These are phyloP conservation scores for Ulmus americana DNA, from an alignment of 331 rosid species.

Conservation along the genomic window DNA sequence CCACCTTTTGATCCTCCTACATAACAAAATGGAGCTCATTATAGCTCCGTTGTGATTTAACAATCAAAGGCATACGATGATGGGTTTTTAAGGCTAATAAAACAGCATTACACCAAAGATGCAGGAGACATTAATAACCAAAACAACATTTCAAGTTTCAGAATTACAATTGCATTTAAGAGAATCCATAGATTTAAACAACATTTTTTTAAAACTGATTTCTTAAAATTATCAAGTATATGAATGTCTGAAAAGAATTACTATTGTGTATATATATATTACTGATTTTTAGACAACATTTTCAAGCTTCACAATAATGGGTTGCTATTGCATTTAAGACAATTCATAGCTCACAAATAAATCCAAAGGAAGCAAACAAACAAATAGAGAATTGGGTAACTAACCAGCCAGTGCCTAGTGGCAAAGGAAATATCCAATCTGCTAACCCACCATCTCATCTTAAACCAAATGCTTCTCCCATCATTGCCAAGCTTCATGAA, in stretches of 20 bases:
- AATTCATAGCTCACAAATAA: not conserved
- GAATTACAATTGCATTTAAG: too few species aligned
- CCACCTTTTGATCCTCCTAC: conserved; percentile 82
- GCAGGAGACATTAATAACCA: too few species aligned
- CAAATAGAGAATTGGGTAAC: conserved; percentile 16
- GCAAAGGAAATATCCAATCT: conserved; percentile 84
- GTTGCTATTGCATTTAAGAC: not conserved
- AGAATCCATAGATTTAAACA: too few species aligned
- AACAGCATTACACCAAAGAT: too few species aligned
- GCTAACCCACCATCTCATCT: conserved; percentile 81
- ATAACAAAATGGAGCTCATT: conserved; percentile 21
- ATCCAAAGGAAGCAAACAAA: not conserved
- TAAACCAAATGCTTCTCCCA: conserved; percentile 68
- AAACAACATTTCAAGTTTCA: too few species aligned
- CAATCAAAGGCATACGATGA: too few species aligned
- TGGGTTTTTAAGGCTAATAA: too few species aligned
- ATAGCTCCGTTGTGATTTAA: not conserved
- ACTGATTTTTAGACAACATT: too few species aligned
- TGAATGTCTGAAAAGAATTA: too few species aligned
- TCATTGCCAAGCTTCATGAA: conserved; percentile 47
- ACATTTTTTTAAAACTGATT: too few species aligned
- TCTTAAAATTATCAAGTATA: too few species aligned
- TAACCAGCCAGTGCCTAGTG: conserved; percentile 92
- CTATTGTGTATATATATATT: too few species aligned
- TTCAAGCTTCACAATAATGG: not conserved